phyloP scores from a whole-genome alignment of 768 basidiomycete genomes.

The Termitomyces sp. region DNA sequence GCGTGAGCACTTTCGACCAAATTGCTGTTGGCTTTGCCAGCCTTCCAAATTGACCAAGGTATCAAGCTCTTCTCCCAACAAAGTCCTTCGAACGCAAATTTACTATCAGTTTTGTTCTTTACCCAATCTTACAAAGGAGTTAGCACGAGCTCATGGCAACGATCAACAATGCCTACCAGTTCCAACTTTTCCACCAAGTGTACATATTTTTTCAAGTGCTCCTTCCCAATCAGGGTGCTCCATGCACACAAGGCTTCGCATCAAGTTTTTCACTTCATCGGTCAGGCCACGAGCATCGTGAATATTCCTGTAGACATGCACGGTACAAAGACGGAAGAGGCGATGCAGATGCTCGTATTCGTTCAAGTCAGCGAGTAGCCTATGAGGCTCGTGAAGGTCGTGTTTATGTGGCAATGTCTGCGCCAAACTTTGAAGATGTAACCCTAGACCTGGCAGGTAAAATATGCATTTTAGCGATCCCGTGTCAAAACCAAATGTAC shows the following conservation, averaged over 20 bases:
- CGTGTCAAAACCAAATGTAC: too few relatives aligned
- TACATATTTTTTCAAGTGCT: conserved; percentile 16
- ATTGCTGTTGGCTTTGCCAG: conserved; percentile 24
- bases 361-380: too few relatives aligned
- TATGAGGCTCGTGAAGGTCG: too few relatives aligned
- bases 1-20: conserved; percentile 25
- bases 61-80: conserved; percentile 32
- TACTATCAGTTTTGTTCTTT: conserved; percentile 20
- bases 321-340: too few relatives aligned
- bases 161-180: conserved; percentile 9
- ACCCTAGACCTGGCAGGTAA: too few relatives aligned
- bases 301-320: too few relatives aligned
- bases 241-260: conserved; percentile 26
- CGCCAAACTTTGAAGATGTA: too few relatives aligned
- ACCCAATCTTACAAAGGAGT: conserved; percentile 23
- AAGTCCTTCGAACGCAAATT: conserved; percentile 26
- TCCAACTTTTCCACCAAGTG: conserved; percentile 22
- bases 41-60: conserved; percentile 23
- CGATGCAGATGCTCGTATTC: too few relatives aligned
- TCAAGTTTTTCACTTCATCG: conserved; percentile 17
- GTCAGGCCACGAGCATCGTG: conserved; percentile 7
- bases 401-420: too few relatives aligned
- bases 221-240: conserved; percentile 21
- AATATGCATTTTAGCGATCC: too few relatives aligned
- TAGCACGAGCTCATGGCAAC: neutral